Conservation (phyloP, 2,329 filamentous ascomycete species). For the Penicillium thymicola region DNA sequence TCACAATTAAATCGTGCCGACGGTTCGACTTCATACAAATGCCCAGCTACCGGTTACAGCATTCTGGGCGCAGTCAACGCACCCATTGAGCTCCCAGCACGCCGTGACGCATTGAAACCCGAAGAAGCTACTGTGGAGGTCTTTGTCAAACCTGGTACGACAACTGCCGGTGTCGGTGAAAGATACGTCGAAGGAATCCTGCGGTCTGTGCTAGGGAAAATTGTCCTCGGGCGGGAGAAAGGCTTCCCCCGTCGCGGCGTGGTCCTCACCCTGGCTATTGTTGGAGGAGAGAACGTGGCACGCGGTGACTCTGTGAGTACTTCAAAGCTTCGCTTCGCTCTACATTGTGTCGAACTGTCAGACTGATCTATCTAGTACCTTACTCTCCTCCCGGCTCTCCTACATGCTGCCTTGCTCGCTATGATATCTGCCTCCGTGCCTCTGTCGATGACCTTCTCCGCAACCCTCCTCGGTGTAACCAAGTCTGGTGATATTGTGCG, state of each 20-base stretch:
- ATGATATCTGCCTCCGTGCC: slow-evolving; percentile 81
- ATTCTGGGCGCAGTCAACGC: slow-evolving; percentile 87
- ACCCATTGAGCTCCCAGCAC: slow-evolving; percentile 76
- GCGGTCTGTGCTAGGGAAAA: slow-evolving; percentile 34
- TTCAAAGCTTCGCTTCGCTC: background rate
- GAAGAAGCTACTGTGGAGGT: slow-evolving; percentile 91
- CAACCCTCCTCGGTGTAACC: slow-evolving; percentile 61
- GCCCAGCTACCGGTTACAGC: slow-evolving; percentile 61
- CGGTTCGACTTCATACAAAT: slow-evolving; percentile 43
- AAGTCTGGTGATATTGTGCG: slow-evolving; percentile 45
- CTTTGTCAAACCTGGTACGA: slow-evolving; percentile 78
- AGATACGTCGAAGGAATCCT: slow-evolving; percentile 70
- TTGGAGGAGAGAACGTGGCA: slow-evolving; percentile 34
- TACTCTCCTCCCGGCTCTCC: slow-evolving; percentile 71
- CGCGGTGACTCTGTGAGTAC: slow-evolving; percentile 40
- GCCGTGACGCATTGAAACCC: slow-evolving; percentile 78
- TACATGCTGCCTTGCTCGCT: slow-evolving; percentile 75
- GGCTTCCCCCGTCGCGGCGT: slow-evolving; percentile 42
- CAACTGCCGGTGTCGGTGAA: slow-evolving; percentile 78
- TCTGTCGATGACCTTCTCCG: slow-evolving; percentile 67
- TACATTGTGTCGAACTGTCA: background rate
- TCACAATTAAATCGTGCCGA: slow-evolving; percentile 37
- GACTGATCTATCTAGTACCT: slow-evolving; percentile 59
- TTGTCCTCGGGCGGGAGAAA: slow-evolving; percentile 45
- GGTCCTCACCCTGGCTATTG: slow-evolving; percentile 43